Base-by-base conservation (phyloP, 2,329 filamentous ascomycete species). In the Pezicula carpinea region DNA sequence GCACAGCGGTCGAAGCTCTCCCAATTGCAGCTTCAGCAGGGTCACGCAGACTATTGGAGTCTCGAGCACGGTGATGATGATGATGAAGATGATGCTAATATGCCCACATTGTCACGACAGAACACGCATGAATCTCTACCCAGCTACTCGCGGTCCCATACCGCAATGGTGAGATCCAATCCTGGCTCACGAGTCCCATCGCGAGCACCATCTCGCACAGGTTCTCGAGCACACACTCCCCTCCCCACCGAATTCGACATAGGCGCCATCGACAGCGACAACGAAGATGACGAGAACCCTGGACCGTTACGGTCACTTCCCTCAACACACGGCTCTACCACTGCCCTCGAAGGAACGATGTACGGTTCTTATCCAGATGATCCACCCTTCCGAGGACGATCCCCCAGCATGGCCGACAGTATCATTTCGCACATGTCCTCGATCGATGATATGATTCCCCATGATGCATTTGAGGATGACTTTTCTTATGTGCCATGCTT, bases 401-500 rank as follows among this genome's bases (percentile, higher is more conserved):
- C 87, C 4, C 85, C 89, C 29, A 96, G 90, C 62, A 79, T 91
- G 68, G 82, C 87, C 4, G 89, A 87, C 44, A 93, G 87, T 50
- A 80, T 82, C 60, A 82, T 85, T 59, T 80, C 86, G 43, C 75
- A 83, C 67, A 81, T 84, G 76, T 85, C 81, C 3, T 82, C 80
- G 1, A 66, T 85, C 32, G 80, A 84, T 59, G 80, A 73, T 60
- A 77, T 76, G 56, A 63, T 69, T 7, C 74, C 73, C 36, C 82
- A 87, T 52, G 81, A 85, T 52, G 74, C 80, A 2, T 82, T 89
- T 50, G 85, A 89, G 31, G 89, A 96, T 57, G 91, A 97, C 64
- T 89, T 89, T 65, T 89, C 87, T 31, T 96, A 93, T 61, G 92
- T 97, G 14, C 93, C 93, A 14, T 90, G 91, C 68, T 87, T 99